phyloP scores from a whole-genome alignment of 371 early-diverging fungal genomes.

The Apophysomyces elegans region DNA sequence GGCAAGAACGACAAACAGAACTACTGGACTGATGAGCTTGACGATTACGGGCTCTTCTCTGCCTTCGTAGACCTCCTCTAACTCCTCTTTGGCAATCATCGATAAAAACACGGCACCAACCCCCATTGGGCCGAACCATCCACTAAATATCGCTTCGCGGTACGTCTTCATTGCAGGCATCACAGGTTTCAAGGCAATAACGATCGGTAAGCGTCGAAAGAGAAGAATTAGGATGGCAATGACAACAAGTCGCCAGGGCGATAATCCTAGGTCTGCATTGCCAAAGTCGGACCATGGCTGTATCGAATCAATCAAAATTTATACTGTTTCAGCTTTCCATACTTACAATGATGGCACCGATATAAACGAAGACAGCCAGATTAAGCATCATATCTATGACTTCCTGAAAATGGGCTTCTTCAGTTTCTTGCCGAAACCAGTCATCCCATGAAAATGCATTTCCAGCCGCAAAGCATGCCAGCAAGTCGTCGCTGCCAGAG shows the following conservation, averaged over 20 bases:
- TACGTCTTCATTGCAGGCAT: conserved; percentile 78
- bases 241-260: conserved; percentile 73
- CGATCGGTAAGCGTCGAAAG: conserved; percentile 83
- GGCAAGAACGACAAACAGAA: conserved; percentile 74
- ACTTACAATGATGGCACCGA: conserved; percentile 82
- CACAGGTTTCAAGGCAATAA: conserved; percentile 65
- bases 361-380: conserved; percentile 88
- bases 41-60: conserved; percentile 31
- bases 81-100: conserved; percentile 59
- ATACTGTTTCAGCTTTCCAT: background rate
- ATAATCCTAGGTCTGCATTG: conserved; percentile 50
- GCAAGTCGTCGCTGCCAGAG: conserved; percentile 84
- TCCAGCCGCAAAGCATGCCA: conserved; percentile 93
- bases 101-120: conserved; percentile 85
- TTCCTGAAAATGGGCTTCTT: conserved; percentile 89
- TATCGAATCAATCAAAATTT: conserved; percentile 1
- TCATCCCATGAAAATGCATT: conserved; percentile 90
- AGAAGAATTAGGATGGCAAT: conserved; percentile 75
- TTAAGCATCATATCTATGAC: conserved; percentile 91
- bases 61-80: conserved; percentile 39
- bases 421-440: conserved; percentile 87
- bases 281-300: conserved; percentile 78
- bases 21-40: conserved; percentile 61
- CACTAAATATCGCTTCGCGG: conserved; percentile 90
- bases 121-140: conserved; percentile 96